Evolutionary conservation across 257 asterid genomes (phyloP).

Genomic region (Orobanche coerulescens): DNA sequence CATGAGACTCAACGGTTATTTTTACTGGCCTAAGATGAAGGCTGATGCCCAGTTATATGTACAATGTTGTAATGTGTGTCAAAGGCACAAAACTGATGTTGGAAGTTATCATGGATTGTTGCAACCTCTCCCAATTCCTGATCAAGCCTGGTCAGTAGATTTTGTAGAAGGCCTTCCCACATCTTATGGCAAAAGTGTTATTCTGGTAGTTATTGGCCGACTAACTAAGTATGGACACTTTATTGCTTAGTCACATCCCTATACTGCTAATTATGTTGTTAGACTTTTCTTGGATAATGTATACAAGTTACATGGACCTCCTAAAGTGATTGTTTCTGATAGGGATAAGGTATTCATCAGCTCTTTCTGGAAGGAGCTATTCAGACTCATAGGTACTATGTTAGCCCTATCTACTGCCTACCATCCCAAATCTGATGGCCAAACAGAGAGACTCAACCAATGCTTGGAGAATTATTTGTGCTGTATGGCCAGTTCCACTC

Average conservation of each 20-base stretch:
- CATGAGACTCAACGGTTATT: background rate
- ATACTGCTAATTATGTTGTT: background rate
- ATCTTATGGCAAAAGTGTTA: no score
- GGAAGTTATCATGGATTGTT: background rate
- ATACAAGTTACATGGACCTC: background rate
- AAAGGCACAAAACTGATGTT: background rate
- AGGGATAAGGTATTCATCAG: background rate
- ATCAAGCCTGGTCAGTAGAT: background rate
- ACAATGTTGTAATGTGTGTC: background rate
- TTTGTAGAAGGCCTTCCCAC: background rate
- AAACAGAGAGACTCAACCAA: constrained; percentile 13
- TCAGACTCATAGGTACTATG: background rate
- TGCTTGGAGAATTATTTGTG: constrained; percentile 7
- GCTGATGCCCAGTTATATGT: background rate
- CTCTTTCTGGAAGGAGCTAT: background rate
- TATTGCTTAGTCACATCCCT: background rate
- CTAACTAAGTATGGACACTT: background rate
- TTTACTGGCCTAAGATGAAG: background rate
- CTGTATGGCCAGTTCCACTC: background rate
- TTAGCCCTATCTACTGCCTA: background rate
- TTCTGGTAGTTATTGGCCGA: no score
- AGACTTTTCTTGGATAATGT: background rate
- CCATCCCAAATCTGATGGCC: constrained; percentile 14
- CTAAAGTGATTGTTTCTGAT: background rate
- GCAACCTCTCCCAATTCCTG: background rate